These are phyloP conservation scores for Saccharomycopsis sp. DNA, from an alignment of 805 yeast genomes.

Conservation along the genomic window DNA sequence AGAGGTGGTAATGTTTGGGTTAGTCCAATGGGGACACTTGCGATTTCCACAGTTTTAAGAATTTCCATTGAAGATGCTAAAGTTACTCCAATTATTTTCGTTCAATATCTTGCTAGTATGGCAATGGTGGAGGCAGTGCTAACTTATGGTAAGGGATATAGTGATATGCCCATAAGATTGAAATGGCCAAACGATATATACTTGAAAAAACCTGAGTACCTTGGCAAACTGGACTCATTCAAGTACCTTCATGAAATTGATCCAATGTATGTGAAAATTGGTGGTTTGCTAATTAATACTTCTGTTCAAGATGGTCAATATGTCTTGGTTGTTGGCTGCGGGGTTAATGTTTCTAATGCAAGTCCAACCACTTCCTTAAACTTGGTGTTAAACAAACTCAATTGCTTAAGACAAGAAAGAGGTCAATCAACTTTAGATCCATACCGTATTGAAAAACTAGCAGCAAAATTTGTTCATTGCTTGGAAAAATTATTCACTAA, in stretches of 20 bases:
- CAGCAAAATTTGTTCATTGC: conserved; percentile 63
- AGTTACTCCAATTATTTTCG: conserved; percentile 63
- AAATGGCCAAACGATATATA: conserved; percentile 98
- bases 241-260: conserved; percentile 42
- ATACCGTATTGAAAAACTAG: conserved; percentile 39
- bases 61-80: conserved; percentile 42
- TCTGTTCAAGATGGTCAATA: conserved; percentile 54
- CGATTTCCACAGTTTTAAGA: conserved; percentile 64
- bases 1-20: conserved; percentile 95
- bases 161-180: conserved; percentile 67
- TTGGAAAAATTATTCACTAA: conserved; percentile 54
- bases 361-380: conserved; percentile 92
- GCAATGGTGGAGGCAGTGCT: conserved; percentile 77
- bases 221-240: conserved; percentile 26
- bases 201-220: conserved; percentile 58
- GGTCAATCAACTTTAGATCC: conserved; percentile 42
- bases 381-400: conserved; percentile 54
- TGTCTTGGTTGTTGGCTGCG: conserved; percentile 75
- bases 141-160: conserved; percentile 58
- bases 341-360: conserved; percentile 74
- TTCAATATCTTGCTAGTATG: conserved; percentile 78
- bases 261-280: conserved; percentile 64
- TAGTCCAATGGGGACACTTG: conserved; percentile 87
- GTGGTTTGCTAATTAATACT: conserved; percentile 82
- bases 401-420: conserved; percentile 37